Base-by-base conservation (phyloP, 2,329 filamentous ascomycete species). In the Penicillium thymicola region DNA sequence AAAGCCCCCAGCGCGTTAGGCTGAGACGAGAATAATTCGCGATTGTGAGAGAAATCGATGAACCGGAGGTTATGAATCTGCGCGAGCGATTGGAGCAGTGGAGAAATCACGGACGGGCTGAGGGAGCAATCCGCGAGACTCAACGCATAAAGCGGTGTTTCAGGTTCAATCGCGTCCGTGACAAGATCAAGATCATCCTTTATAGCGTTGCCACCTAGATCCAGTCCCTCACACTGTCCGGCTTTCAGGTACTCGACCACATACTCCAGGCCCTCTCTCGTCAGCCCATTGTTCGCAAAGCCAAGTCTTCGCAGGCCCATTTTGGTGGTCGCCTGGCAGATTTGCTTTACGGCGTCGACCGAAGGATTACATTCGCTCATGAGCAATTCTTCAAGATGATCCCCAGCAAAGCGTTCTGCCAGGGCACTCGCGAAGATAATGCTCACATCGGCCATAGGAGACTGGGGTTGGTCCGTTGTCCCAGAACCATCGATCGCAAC, bases 1-100 rank as follows among this genome's bases (percentile, higher is more conserved):
- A 97, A 79, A 4, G 91, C 76, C 5, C 83, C 82, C 34, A 94
- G 80, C 2, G 89, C 89, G 67, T 85, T 91, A n/a, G 89, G 87
- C 41, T 88, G 81, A 4, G 81, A 80, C 51, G 86, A 83, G 70
- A 96, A 96, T 16, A 99, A 80, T 21, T 85, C 85, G 32, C 82
- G 89, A 65, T 97, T 97, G 67, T 96, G 91, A 5, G 91, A 96
- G 36, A 99, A 79, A 71, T 97, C 94, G 57, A 99, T 85, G 70
- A 97, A 97, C 21, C 89, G 86, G 69, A 97, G 88, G 61, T 88
- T 84, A 2, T 82, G 81, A 54, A 97, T 78, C 62, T 82, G 85
- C 27, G 83, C 80, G 52, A 97, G 76, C 7, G 85, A 85, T 5
- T 91, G 90, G 49, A 97, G 81, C 13, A 97, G 79, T 52, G 85